Conservation (phyloP, 2,329 filamentous ascomycete genomes). For the Botryosphaeria dothidea region DNA sequence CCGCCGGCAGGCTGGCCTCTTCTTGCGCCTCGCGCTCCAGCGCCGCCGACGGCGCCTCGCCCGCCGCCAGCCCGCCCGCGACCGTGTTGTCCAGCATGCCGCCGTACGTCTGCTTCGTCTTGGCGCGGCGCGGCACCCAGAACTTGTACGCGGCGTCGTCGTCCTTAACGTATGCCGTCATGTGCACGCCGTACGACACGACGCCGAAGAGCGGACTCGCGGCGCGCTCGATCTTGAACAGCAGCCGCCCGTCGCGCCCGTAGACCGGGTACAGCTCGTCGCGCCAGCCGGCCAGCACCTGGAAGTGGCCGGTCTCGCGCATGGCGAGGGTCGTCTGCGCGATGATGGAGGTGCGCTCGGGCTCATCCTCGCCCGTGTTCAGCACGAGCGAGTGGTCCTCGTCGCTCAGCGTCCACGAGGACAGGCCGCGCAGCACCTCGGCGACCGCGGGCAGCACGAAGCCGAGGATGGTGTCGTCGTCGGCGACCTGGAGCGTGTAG, state of each 20-base stretch:
- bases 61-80: conserved; percentile 79
- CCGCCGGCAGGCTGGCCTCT: conserved; percentile 78
- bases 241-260: conserved; percentile 36
- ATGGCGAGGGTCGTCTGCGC: conserved; percentile 65
- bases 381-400: conserved; percentile 47
- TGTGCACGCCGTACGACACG: conserved; percentile 46
- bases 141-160: conserved; percentile 63
- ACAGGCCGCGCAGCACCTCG: conserved; percentile 54
- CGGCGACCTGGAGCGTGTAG: conserved; percentile 66
- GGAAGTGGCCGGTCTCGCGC: conserved; percentile 70
- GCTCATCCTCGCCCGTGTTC: conserved; percentile 57
- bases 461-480: conserved; percentile 61
- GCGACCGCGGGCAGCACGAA: conserved; percentile 65
- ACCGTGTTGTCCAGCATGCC: conserved; percentile 96
- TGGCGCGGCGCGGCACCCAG: conserved; percentile 80
- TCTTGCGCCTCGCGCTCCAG: conserved; percentile 84
- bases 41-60: conserved; percentile 78
- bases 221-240: conserved; percentile 45
- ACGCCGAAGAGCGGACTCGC: conserved; percentile 47
- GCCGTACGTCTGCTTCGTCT: conserved; percentile 81
- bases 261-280: conserved; percentile 46
- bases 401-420: conserved; percentile 63
- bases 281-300: conserved; percentile 59
- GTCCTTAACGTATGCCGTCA: conserved; percentile 38
- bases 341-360: conserved; percentile 61